A percentile compares a stretch with the other conserved stretches of the same genome.
phyloP scores from a whole-genome alignment of 177 flowering plant genomes.

The Vitis hybrid region DNA sequence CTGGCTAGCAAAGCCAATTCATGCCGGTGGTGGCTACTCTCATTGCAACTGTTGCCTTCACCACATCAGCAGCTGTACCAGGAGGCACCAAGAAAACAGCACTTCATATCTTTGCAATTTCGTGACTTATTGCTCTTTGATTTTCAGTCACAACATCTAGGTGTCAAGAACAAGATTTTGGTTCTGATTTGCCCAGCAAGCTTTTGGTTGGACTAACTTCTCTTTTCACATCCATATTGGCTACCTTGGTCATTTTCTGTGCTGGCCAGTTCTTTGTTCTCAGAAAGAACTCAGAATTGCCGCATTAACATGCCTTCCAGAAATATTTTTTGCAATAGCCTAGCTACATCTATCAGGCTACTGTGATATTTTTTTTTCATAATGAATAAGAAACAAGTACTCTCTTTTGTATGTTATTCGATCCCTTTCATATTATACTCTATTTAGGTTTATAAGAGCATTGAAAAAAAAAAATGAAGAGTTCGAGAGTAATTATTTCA shows the following conservation, averaged over 20 bases:
- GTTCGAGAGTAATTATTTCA: too few species aligned
- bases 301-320: constrained; percentile 30
- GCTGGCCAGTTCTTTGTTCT: constrained; percentile 42
- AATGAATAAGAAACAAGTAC: too few species aligned
- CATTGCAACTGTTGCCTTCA: constrained; percentile 40
- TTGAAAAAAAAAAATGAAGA: too few species aligned
- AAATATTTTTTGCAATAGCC: constrained; percentile 20
- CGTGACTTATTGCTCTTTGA: constrained; percentile 38
- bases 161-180: constrained; percentile 30
- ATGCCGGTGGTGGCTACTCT: constrained; percentile 36
- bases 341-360: constrained; percentile 12
- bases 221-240: constrained; percentile 34
- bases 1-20: constrained; percentile 39
- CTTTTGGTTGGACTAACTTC: constrained; percentile 34
- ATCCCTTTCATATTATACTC: too few species aligned
- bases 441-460: too few species aligned
- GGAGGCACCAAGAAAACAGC: constrained; percentile 29
- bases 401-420: too few species aligned
- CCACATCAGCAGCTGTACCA: constrained; percentile 36
- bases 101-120: constrained; percentile 33
- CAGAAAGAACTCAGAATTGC: constrained; percentile 26
- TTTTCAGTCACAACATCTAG: constrained; percentile 47
- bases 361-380: too few species aligned
- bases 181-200: constrained; percentile 27
- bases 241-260: constrained; percentile 41